Base-by-base conservation (phyloP, 495 filamentous ascomycete genomes). In the Hyaloscypha finlandica region DNA sequence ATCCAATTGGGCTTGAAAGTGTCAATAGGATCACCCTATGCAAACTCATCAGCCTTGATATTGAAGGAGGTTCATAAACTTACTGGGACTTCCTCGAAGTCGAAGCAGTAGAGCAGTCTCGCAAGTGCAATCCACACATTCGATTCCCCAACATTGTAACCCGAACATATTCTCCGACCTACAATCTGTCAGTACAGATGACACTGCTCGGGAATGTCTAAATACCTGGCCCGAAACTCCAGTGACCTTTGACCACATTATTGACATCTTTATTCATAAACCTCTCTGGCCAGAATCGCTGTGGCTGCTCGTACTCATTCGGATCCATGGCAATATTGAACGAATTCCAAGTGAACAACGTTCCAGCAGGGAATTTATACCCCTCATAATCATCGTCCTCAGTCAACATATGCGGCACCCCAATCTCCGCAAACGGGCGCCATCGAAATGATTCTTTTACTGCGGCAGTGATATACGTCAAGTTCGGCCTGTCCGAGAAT, bases 341-440 rank as follows among this genome's bases (percentile, higher is more conserved):
- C 8, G 67, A 62, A 55, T 72, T 78, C 75, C 53, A 78, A 68
- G 68, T 82, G 66, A 74, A 81, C 67, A 64, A 68, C 0, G 78
- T 79, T 31, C 83, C 83, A 6, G 76, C 74, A 2, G 82, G 81
- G 64, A 87, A 81, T 19, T 65, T 60, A 61, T 84, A 84, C 14
- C 80, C 81, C 56, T 84, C 83, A 60, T 82, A 85, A 55, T 78
- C 74, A 68, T 85, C 74, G 58, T 85, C 80, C 51, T 78, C 67
- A 2, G 75, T 81, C 20, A 69, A 57, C 55, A 61, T 69, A 57
- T 69, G 67, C 19, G 67, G 64, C 16, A 66, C 37, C 6, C 59
- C 68, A 11, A 65, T 62, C 58, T 66, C 54, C 6, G 57, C 35
- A 25, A 70, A 57, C 8, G 63, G 64, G 2, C 68, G 56, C 68